phyloP scores from a whole-genome alignment of 768 basidiomycete genomes.

The Collybia sp. region DNA sequence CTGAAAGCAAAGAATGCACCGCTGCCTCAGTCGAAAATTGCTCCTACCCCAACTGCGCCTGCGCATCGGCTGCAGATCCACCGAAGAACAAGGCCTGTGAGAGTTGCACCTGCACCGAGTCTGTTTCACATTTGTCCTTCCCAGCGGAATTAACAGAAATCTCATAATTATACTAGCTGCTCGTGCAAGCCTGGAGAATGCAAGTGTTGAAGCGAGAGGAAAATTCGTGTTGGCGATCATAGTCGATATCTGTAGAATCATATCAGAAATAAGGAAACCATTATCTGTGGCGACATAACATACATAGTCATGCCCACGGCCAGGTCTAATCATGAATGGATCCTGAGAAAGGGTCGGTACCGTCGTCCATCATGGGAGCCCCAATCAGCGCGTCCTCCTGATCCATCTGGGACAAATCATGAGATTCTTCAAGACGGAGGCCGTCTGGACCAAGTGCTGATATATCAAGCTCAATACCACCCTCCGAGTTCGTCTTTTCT shows the following conservation, averaged over 20 bases:
- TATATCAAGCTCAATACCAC: slow-evolving; percentile 55
- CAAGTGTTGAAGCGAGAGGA: slow-evolving; percentile 19
- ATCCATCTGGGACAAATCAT: slow-evolving; percentile 56
- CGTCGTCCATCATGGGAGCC: slow-evolving; percentile 54
- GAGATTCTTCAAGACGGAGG: slow-evolving; percentile 45
- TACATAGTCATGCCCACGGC: too few species aligned
- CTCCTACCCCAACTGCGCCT: slow-evolving; percentile 23
- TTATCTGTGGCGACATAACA: too few species aligned
- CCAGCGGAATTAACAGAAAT: not conserved
- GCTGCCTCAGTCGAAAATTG: slow-evolving; percentile 12
- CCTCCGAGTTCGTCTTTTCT: slow-evolving; percentile 27
- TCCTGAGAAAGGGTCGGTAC: slow-evolving; percentile 54
- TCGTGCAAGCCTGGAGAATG: slow-evolving; percentile 27
- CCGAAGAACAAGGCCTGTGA: slow-evolving; percentile 26
- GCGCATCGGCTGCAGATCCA: slow-evolving; percentile 26
- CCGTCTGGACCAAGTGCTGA: slow-evolving; percentile 63
- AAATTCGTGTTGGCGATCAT: not conserved
- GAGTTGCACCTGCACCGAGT: slow-evolving; percentile 16
- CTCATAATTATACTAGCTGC: slow-evolving; percentile 16
- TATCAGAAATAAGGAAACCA: too few species aligned
- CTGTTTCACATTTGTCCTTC: not conserved
- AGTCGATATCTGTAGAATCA: not conserved
- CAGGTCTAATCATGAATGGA: slow-evolving; percentile 8
- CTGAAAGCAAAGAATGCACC: slow-evolving; percentile 11
- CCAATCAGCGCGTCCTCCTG: slow-evolving; percentile 49